phyloP scores from a whole-genome alignment of 805 yeast species.

The Starmerella gropengiesseri region DNA sequence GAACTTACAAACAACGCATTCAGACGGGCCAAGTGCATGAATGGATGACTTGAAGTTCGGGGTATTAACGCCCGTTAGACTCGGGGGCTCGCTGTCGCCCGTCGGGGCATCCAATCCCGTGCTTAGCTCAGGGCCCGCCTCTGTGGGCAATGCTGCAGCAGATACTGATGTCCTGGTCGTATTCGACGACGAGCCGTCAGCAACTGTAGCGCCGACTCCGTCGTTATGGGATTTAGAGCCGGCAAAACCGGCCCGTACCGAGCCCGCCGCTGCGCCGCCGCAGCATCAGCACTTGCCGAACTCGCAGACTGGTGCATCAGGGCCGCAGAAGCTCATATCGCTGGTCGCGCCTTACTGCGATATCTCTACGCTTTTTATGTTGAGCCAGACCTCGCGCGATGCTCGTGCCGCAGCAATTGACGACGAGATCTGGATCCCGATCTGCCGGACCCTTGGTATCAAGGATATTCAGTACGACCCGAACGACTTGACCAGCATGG shows the following conservation, averaged over 20 bases:
- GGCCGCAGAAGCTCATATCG: not conserved
- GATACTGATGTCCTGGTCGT: not conserved
- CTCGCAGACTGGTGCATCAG: not conserved
- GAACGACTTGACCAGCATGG: not conserved
- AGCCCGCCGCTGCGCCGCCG: no score
- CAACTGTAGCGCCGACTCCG: not conserved
- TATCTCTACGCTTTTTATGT: not conserved
- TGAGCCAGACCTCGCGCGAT: slow-evolving; percentile 3
- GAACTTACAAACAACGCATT: no score
- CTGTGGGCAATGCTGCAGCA: no score
- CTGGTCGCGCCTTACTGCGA: slow-evolving; percentile 8
- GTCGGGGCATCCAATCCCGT: no score
- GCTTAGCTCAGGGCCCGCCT: no score
- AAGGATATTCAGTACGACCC: not conserved
- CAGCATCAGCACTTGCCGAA: no score
- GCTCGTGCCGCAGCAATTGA: slow-evolving; percentile 4
- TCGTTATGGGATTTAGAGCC: not conserved
- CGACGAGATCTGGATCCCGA: slow-evolving; percentile 13
- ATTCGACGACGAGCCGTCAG: no score
- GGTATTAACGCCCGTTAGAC: not conserved
- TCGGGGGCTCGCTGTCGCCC: not conserved
- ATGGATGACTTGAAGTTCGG: slow-evolving; percentile 4
- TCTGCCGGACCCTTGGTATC: slow-evolving; percentile 11
- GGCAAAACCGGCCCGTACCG: no score
- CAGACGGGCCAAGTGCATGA: not conserved